A percentile compares a stretch with the other conserved stretches of the same genome.
phyloP scores from a whole-genome alignment of 768 basidiomycete genomes.

The Auriscalpium orientale region DNA sequence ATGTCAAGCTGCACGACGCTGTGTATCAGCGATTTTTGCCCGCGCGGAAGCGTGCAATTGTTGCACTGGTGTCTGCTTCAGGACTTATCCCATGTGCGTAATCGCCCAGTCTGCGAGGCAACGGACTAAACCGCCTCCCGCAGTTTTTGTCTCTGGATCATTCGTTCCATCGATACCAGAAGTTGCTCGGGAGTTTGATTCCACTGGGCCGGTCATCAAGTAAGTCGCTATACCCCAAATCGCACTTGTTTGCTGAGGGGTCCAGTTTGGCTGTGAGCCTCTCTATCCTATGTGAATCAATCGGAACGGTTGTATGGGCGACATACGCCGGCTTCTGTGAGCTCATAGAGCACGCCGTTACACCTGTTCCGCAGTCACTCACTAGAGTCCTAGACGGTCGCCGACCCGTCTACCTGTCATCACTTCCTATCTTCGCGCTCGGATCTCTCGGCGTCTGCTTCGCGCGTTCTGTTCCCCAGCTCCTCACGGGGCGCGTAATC shows the following conservation, averaged over 20 bases:
- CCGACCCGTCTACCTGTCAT: slow-evolving; percentile 47
- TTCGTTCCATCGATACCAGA: slow-evolving; percentile 73
- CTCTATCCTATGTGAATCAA: slow-evolving; percentile 1
- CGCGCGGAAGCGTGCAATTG: slow-evolving; percentile 43
- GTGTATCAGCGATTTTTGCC: too few species aligned
- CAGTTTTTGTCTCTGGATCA: slow-evolving; percentile 61
- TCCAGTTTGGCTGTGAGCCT: slow-evolving; percentile 4
- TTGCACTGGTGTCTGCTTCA: slow-evolving; percentile 49
- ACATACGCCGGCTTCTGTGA: slow-evolving; percentile 2
- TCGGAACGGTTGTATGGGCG: slow-evolving; percentile 6
- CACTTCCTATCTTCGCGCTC: slow-evolving; percentile 49
- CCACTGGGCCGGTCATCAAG: slow-evolving; percentile 54
- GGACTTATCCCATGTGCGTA: slow-evolving; percentile 57
- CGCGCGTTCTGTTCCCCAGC: slow-evolving; percentile 32
- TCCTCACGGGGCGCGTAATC: slow-evolving; percentile 56
- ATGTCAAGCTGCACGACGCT: too few species aligned
- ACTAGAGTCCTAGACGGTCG: slow-evolving; percentile 48
- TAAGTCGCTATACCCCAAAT: slow-evolving; percentile 15
- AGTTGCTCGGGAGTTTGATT: slow-evolving; percentile 55
- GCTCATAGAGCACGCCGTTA: not conserved
- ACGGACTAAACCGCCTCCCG: not conserved
- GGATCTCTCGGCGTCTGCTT: slow-evolving; percentile 54
- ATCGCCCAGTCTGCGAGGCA: not conserved
- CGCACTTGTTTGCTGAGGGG: not conserved
- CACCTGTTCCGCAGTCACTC: not conserved